Percentiles rank a stretch among this genome's conserved stretches.
These are phyloP conservation scores for Scheffersomyces spartinae DNA, from an alignment of 805 yeast genomes.

Conservation along the genomic window DNA sequence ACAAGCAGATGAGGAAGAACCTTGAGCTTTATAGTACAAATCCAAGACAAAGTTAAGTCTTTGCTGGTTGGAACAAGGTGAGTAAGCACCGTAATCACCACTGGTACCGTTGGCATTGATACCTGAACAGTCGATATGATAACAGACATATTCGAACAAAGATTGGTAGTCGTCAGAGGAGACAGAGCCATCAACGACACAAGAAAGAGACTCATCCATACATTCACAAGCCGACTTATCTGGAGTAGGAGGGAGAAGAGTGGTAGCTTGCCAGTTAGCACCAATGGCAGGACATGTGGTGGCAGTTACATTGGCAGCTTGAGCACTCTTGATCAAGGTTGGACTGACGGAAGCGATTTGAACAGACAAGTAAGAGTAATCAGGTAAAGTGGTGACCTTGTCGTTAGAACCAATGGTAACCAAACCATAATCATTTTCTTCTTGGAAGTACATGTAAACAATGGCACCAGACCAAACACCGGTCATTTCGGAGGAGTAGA, in stretches of 20 bases:
- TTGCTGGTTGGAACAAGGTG: conserved; percentile 23
- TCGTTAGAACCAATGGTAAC: conserved; percentile 38
- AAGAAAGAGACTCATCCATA: conserved; percentile 18
- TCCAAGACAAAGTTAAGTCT: conserved; percentile 27
- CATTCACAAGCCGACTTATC: conserved; percentile 25
- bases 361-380: conserved; percentile 50
- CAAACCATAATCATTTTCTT: conserved; percentile 64
- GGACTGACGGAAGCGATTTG: conserved; percentile 47
- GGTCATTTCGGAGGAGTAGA: conserved; percentile 61
- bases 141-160: conserved; percentile 24
- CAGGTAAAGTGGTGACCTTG: conserved; percentile 47
- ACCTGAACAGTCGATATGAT: conserved; percentile 23
- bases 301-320: conserved; percentile 14
- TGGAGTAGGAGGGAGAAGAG: conserved; percentile 33
- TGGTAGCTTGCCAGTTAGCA: conserved; percentile 25
- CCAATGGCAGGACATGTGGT: conserved; percentile 25
- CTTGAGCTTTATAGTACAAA: conserved; percentile 24
- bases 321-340: conserved; percentile 29
- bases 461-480: conserved; percentile 87
- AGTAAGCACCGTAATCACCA: conserved; percentile 31
- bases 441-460: conserved; percentile 77
- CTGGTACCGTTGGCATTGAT: conserved; percentile 24
- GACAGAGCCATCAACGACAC: conserved; percentile 22
- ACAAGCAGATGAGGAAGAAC: conserved; percentile 18
- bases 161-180: conserved; percentile 19